Percentiles rank a stretch among this genome's conserved stretches.
phyloP scores from a whole-genome alignment of 345 rosid genomes.

The Aquilaria sinensis region DNA sequence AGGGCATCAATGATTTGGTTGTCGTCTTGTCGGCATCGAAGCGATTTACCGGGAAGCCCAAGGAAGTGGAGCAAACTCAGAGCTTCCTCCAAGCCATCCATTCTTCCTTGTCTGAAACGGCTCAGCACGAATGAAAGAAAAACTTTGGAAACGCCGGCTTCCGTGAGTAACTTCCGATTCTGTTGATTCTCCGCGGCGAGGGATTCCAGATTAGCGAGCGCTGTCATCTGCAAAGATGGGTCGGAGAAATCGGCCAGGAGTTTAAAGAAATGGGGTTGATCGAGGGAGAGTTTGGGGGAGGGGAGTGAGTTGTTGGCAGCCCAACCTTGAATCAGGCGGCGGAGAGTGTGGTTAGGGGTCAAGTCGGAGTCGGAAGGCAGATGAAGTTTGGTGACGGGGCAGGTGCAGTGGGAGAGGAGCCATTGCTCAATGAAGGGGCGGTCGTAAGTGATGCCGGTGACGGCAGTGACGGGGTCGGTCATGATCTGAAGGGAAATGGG shows the following conservation, averaged over 20 bases:
- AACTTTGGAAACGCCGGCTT: constrained; percentile 38
- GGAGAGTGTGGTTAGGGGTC: constrained; percentile 51
- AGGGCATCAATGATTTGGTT: constrained; percentile 33
- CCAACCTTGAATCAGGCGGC: constrained; percentile 25
- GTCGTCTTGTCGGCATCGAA: constrained; percentile 22
- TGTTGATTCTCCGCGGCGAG: constrained; percentile 41
- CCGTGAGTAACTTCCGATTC: constrained; percentile 45
- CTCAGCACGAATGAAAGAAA: constrained; percentile 28
- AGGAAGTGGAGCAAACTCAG: constrained; percentile 35
- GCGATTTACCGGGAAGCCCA: constrained; percentile 28
- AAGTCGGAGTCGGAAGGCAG: constrained; percentile 50
- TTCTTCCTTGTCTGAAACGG: constrained; percentile 18
- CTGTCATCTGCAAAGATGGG: constrained; percentile 16
- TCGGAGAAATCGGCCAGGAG: constrained; percentile 28
- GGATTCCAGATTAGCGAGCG: constrained; percentile 35
- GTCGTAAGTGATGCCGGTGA: constrained; percentile 84
- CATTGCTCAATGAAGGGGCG: constrained; percentile 73
- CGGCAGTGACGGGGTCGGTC: constrained; percentile 75
- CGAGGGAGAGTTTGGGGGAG: constrained; percentile 45
- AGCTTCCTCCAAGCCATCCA: constrained; percentile 42
- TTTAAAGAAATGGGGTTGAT: constrained; percentile 24
- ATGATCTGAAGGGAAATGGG: constrained; percentile 84
- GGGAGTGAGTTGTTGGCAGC: constrained; percentile 50
- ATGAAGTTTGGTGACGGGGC: constrained; percentile 66
- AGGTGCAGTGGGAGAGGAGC: constrained; percentile 33